phyloP scores from a whole-genome alignment of 2,329 filamentous ascomycete genomes.

The Ceratocystis huliohia region DNA sequence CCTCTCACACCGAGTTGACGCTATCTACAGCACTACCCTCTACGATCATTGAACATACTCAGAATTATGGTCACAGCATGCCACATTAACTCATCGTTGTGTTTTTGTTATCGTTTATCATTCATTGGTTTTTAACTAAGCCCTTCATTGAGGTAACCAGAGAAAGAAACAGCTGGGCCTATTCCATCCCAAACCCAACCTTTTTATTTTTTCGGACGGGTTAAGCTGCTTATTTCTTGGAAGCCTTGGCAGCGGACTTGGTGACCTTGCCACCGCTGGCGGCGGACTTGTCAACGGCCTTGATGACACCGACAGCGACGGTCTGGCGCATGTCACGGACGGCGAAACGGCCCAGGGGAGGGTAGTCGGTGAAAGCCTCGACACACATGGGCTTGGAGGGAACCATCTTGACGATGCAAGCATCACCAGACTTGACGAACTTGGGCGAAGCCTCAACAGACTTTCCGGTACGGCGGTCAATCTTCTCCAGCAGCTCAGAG shows the following conservation, averaged over 20 bases:
- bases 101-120: conserved; percentile 19
- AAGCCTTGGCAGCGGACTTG: conserved; percentile 60
- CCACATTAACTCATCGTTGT: neutral
- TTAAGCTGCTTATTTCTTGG: conserved; percentile 51
- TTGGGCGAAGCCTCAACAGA: conserved; percentile 82
- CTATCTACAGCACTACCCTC: neutral
- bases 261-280: conserved; percentile 51
- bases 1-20: neutral
- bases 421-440: conserved; percentile 99
- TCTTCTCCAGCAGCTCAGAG: conserved; percentile 98
- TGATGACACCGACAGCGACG: conserved; percentile 91
- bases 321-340: conserved; percentile 96
- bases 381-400: conserved; percentile 99
- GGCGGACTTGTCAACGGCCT: conserved; percentile 59
- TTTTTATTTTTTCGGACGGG: conserved; percentile 17
- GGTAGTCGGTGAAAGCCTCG: conserved; percentile 99
- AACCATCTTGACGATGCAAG: conserved; percentile 99
- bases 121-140: conserved; percentile 18
- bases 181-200: conserved; percentile 17
- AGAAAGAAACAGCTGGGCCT: conserved; percentile 10
- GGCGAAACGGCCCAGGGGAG: conserved; percentile 98
- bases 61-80: neutral
- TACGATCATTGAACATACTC: neutral
- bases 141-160: conserved; percentile 11
- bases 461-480: conserved; percentile 99